Evolutionary conservation across 768 basidiomycete genomes (phyloP).

Genomic region (Tulasnella sp.): DNA sequence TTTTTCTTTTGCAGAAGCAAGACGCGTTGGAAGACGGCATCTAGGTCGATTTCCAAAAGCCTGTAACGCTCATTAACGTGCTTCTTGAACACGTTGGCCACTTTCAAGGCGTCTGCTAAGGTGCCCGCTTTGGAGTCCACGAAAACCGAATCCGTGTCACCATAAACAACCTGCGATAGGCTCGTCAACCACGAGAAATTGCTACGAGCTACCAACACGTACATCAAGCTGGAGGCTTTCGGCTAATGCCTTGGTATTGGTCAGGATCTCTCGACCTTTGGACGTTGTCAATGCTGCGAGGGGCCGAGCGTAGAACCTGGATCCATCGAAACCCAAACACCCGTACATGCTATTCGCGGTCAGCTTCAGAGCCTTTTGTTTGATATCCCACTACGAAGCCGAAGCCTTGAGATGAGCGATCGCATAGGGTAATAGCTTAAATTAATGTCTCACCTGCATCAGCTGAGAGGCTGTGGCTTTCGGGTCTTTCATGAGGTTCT

Average conservation of each 20-base stretch:
- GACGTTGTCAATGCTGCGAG: conserved; percentile 96
- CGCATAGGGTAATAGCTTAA: background rate
- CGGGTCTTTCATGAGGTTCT: conserved; percentile 86
- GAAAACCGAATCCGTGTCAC: conserved; percentile 98
- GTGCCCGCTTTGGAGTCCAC: conserved; percentile 92
- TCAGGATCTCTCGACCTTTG: conserved; percentile 96
- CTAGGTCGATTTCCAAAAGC: conserved; percentile 92
- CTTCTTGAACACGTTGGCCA: conserved; percentile 87
- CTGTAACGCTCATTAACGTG: conserved; percentile 92
- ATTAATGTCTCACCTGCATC: conserved; percentile 51
- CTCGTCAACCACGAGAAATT: background rate
- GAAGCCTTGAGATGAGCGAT: background rate
- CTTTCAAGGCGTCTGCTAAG: conserved; percentile 78
- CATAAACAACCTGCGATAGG: conserved; percentile 76
- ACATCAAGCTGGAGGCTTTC: conserved; percentile 86
- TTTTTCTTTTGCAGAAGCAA: conserved; percentile 97
- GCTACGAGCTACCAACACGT: background rate
- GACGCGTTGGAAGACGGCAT: conserved; percentile 85
- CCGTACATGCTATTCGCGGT: conserved; percentile 99
- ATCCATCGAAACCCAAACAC: conserved; percentile 95
- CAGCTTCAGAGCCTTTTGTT: conserved; percentile 91
- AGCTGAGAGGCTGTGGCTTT: conserved; percentile 55
- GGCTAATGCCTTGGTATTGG: conserved; percentile 82
- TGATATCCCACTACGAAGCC: conserved; percentile 80
- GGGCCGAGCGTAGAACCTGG: conserved; percentile 90